A percentile compares a stretch with the other conserved stretches of the same genome.
Conservation (phyloP, 2,329 filamentous ascomycete species). For the Drechslera avenae region DNA sequence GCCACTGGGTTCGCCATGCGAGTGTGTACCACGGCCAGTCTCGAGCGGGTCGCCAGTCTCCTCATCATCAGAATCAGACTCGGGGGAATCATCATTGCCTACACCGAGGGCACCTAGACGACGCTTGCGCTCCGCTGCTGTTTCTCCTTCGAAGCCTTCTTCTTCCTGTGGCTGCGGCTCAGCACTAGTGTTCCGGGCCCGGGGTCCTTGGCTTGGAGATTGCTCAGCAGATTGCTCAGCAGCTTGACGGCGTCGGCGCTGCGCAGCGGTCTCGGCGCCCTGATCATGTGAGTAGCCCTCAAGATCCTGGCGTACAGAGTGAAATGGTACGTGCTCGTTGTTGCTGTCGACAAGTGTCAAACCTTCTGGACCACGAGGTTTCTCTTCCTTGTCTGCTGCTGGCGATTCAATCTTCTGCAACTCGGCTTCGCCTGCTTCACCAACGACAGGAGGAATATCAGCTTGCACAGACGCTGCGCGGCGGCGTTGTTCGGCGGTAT, state of each 20-base stretch:
- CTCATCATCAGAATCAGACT: slow-evolving; percentile 42
- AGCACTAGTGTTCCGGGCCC: slow-evolving; percentile 15
- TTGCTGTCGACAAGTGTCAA: slow-evolving; percentile 54
- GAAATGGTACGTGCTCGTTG: slow-evolving; percentile 55
- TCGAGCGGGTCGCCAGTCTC: slow-evolving; percentile 43
- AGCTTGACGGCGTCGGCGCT: slow-evolving; percentile 51
- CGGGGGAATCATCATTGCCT: slow-evolving; percentile 30
- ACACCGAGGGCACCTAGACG: slow-evolving; percentile 76
- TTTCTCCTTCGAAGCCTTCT: slow-evolving; percentile 59
- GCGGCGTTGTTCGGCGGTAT: slow-evolving; percentile 36
- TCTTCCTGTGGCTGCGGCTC: slow-evolving; percentile 24
- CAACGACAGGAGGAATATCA: slow-evolving; percentile 39
- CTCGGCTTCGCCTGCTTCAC: slow-evolving; percentile 42
- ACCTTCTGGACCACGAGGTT: slow-evolving; percentile 44
- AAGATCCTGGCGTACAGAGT: slow-evolving; percentile 50
- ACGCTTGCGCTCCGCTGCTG: slow-evolving; percentile 73
- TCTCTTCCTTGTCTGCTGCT: slow-evolving; percentile 29
- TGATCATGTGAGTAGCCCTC: slow-evolving; percentile 31
- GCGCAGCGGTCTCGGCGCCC: slow-evolving; percentile 46
- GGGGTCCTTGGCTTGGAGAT: slow-evolving; percentile 17
- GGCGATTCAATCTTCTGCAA: slow-evolving; percentile 40
- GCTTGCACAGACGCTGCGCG: slow-evolving; percentile 32
- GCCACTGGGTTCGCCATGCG: slow-evolving; percentile 8
- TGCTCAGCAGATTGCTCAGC: slow-evolving; percentile 17
- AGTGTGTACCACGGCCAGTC: slow-evolving; percentile 42